These are phyloP conservation scores for Cylindrodendrum hubeiense DNA, from an alignment of 2,329 filamentous ascomycete genomes.

Conservation along the genomic window DNA sequence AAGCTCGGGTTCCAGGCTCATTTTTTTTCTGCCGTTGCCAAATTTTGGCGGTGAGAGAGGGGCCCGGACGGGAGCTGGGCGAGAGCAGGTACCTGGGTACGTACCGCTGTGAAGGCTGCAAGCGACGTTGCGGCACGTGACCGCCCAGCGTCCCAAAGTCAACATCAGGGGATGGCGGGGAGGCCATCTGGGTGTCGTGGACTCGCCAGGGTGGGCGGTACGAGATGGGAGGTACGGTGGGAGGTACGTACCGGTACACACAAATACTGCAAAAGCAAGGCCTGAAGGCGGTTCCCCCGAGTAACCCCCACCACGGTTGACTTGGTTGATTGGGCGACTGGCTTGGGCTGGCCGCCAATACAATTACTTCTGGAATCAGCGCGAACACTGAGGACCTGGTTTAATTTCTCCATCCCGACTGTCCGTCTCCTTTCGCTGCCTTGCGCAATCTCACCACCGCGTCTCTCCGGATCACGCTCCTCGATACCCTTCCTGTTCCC, in stretches of 20 bases:
- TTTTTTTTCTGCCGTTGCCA: constrained; percentile 49
- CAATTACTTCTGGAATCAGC: constrained; percentile 41
- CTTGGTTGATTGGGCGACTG: constrained; percentile 50
- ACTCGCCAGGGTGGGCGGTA: constrained; percentile 14
- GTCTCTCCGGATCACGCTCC: constrained; percentile 5
- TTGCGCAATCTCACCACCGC: constrained; percentile 38
- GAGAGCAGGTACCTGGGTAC: not conserved
- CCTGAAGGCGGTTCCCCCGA: constrained; percentile 30
- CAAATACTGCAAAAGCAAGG: constrained; percentile 25
- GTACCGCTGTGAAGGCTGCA: not conserved
- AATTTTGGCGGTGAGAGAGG: constrained; percentile 49
- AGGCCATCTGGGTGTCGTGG: constrained; percentile 22
- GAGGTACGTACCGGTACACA: constrained; percentile 32
- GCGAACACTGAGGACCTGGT: constrained; percentile 35
- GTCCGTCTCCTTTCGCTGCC: constrained; percentile 22
- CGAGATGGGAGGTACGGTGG: not conserved
- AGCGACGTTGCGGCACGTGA: constrained; percentile 33
- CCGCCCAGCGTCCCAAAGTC: constrained; percentile 11
- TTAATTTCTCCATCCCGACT: constrained; percentile 46
- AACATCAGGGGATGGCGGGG: constrained; percentile 30
- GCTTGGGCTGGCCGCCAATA: constrained; percentile 35
- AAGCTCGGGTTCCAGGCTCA: constrained; percentile 34
- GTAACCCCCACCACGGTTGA: constrained; percentile 49
- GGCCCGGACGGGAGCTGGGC: not conserved
- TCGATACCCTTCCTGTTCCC: constrained; percentile 20